Conservation (phyloP, 2,329 filamentous ascomycete genomes). For the Rutstroemia sp. region DNA sequence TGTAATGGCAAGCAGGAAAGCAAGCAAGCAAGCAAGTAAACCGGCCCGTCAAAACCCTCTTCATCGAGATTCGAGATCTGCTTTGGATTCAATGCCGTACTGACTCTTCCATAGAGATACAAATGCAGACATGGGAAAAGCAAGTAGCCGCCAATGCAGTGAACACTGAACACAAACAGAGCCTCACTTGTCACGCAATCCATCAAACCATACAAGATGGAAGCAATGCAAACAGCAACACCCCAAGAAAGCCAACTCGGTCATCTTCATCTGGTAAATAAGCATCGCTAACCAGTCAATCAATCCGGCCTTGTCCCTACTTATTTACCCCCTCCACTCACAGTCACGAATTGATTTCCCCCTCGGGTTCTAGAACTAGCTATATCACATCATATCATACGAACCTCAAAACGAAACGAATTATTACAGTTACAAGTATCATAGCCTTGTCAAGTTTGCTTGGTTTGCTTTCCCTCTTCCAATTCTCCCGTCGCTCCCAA, state of each 20-base stretch:
- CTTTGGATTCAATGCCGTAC: no score
- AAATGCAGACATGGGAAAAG: not conserved
- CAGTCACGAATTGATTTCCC: not conserved
- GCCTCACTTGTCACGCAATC: no score
- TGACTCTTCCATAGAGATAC: no score
- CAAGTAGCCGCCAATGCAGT: not conserved
- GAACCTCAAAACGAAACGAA: not conserved
- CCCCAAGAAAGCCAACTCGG: not conserved
- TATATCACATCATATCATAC: no score
- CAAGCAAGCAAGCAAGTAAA: not conserved
- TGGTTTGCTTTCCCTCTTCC: not conserved
- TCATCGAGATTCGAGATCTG: no score
- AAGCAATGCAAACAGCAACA: not conserved
- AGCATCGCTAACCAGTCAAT: not conserved
- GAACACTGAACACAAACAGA: no score
- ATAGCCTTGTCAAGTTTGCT: conserved; percentile 8
- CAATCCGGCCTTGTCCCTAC: not conserved
- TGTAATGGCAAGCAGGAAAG: not conserved
- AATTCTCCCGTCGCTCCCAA: not conserved
- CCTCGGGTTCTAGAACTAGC: not conserved
- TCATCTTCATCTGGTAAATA: not conserved
- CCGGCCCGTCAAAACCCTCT: no score
- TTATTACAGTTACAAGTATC: not conserved
- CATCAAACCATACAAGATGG: not conserved
- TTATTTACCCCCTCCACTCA: not conserved